These are phyloP conservation scores for Tieghemostelium lacteum DNA, from an alignment of 78 protist species.

Conservation along the genomic window DNA sequence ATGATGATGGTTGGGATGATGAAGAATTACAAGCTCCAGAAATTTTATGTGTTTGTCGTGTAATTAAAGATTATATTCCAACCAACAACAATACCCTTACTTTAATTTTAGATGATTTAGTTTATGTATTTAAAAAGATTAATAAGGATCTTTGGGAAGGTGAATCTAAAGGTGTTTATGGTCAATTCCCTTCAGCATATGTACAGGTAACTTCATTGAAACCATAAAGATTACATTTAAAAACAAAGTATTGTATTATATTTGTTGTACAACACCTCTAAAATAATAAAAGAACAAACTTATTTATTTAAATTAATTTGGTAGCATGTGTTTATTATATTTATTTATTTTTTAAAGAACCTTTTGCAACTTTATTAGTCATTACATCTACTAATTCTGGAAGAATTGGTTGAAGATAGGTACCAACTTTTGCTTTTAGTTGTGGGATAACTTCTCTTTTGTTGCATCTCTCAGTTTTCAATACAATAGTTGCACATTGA, in stretches of 20 bases:
- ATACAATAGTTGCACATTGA: constrained; percentile 30
- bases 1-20: constrained; percentile 41
- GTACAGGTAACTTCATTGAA: constrained; percentile 28
- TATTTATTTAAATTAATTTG: no score
- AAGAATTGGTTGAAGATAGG: constrained; percentile 20
- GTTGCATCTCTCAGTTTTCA: constrained; percentile 27
- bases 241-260: not conserved
- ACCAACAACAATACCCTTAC: constrained; percentile 53
- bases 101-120: constrained; percentile 75
- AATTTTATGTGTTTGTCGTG: constrained; percentile 63
- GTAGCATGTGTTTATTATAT: not conserved
- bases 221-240: not conserved
- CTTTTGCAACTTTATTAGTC: constrained; percentile 23
- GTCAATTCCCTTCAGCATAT: constrained; percentile 50
- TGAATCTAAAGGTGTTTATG: constrained; percentile 78
- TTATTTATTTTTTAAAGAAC: constrained; percentile 42
- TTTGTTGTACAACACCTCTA: not conserved
- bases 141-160: constrained; percentile 74
- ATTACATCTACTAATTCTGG: constrained; percentile 48
- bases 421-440: constrained; percentile 44
- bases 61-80: constrained; percentile 74
- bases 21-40: constrained; percentile 52
- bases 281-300: not conserved
- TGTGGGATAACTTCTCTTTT: constrained; percentile 36
- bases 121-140: constrained; percentile 67